Evolutionary conservation across 2,329 filamentous ascomycete species (phyloP), one percentile per base, ranked within the genome.

Genomic region (Emergomyces africanus): DNA sequence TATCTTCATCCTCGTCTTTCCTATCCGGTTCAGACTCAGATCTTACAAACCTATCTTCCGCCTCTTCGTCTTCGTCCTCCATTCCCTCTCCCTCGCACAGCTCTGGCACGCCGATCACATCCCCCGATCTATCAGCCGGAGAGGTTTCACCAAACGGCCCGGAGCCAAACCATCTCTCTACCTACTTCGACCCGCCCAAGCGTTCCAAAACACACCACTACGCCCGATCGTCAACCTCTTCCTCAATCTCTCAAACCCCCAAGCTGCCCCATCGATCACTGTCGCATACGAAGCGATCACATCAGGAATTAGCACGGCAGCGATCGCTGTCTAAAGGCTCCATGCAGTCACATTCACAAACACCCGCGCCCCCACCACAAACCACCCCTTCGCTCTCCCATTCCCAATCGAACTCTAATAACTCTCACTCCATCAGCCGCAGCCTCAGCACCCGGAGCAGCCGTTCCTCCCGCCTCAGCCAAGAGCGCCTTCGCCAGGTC

Each of bases 271-370:
- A 83, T 70, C 84, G 92, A 60, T 86, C 90, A 2, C 82, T 88
- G 3, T 92, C 89, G 10, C 92, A 96, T 76, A 95, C 89, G 66
- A 96, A 95, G 78, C 86, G 89, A 71, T 86, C 87, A 5, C 86
- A 89, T 69, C 88, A 94, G 64, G 83, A 84, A 62, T 72, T 95
- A 39, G 86, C 86, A 54, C 85, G 85, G 66, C 80, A 85, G 72
- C 81, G 83, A 61, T 89, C 86, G 1, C 71, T 84, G 60, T 82
- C 83, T 54, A 79, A 81, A 51, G 68, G 25, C 5, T 28, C 46
- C 0, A 9, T 25, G 20, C 42, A 46, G 18, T 25, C n/a, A 25
- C 42, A 44, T 5, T 9, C 42, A 44, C n/a, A 18, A 25, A 3
- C 42, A 42, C 71, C 64, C 71, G 30, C 72, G 5, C 74, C 74